Percentiles rank a stretch among this genome's conserved stretches.
Conservation (phyloP, 257 asterid genomes). For the Petrea volubilis region DNA sequence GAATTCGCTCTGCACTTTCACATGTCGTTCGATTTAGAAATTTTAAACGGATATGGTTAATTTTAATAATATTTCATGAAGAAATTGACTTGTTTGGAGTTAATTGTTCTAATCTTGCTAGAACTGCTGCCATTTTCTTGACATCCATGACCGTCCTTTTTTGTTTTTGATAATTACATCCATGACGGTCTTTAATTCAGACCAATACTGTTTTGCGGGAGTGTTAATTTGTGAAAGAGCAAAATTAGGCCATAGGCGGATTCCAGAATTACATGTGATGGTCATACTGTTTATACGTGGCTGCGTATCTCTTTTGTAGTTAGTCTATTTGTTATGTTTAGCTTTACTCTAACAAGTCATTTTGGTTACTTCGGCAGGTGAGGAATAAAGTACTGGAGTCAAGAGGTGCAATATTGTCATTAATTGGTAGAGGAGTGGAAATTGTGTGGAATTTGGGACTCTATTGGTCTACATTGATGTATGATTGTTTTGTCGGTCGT, state of each 20-base stretch:
- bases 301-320: not conserved
- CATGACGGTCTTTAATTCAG: not conserved
- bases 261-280: not conserved
- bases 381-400: slow-evolving; percentile 89
- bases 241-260: not conserved
- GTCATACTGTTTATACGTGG: not conserved
- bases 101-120: no score
- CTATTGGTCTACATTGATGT: slow-evolving; percentile 81
- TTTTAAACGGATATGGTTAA: not conserved
- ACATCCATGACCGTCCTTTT: not conserved
- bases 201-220: not conserved
- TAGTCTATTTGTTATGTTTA: slow-evolving; percentile 3
- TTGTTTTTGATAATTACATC: no score
- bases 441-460: slow-evolving; percentile 95
- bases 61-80: not conserved
- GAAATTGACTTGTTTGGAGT: no score
- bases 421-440: slow-evolving; percentile 88
- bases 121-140: no score
- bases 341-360: not conserved
- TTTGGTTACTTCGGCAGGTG: slow-evolving; percentile 51
- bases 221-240: not conserved
- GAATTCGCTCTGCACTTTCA: not conserved
- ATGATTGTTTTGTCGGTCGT: slow-evolving; percentile 85
- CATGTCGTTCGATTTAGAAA: not conserved
- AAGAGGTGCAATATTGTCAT: slow-evolving; percentile 78